These are phyloP conservation scores for Hymenoscyphus albidus DNA, from an alignment of 2,329 filamentous ascomycete genomes.

Conservation along the genomic window DNA sequence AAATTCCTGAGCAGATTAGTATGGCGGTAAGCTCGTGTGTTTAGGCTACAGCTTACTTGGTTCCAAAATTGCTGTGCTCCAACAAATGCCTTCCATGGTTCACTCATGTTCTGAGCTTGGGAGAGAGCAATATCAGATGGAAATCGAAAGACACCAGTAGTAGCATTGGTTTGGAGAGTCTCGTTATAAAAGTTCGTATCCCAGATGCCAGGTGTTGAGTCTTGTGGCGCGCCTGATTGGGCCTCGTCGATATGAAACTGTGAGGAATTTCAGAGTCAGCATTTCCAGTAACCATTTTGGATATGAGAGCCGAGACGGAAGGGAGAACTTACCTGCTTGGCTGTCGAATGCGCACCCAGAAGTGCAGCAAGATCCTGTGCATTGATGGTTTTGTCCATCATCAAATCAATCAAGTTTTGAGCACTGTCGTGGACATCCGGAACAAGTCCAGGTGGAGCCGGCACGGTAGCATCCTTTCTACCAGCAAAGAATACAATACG, in stretches of 20 bases:
- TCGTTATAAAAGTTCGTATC: constrained; percentile 48
- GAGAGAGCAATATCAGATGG: constrained; percentile 29
- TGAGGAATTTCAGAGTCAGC: neutral
- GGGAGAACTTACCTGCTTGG: constrained; percentile 35
- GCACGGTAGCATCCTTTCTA: constrained; percentile 41
- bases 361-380: constrained; percentile 49
- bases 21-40: constrained; percentile 8
- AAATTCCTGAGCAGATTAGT: constrained; percentile 32
- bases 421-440: constrained; percentile 38
- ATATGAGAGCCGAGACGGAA: neutral
- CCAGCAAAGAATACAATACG: constrained; percentile 48
- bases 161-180: constrained; percentile 32
- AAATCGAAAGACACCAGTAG: constrained; percentile 35
- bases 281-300: too few species aligned
- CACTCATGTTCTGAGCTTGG: constrained; percentile 28
- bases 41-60: constrained; percentile 32
- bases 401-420: constrained; percentile 4
- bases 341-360: constrained; percentile 50
- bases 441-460: constrained; percentile 43
- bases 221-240: constrained; percentile 33
- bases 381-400: constrained; percentile 12
- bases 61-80: constrained; percentile 41
- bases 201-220: constrained; percentile 48
- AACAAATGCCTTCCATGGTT: constrained; percentile 40
- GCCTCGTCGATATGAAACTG: constrained; percentile 42